Evolutionary conservation across 352 stramenopile genomes (phyloP).

Genomic region (Globisporangium abappressorium): DNA sequence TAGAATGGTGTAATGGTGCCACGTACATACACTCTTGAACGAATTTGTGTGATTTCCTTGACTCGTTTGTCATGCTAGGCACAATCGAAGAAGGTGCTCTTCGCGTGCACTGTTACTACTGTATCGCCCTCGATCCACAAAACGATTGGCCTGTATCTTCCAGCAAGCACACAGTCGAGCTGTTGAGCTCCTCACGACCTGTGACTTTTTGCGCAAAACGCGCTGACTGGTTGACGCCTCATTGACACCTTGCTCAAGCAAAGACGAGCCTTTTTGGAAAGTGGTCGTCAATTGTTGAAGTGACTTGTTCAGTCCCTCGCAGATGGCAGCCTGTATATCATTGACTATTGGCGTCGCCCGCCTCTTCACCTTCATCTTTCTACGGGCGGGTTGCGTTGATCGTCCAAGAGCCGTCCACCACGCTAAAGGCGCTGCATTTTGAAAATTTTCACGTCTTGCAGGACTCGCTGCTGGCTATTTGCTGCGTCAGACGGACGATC

Average conservation of each 20-base stretch:
- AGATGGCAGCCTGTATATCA: neutral
- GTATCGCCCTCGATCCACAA: neutral
- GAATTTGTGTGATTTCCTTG: neutral
- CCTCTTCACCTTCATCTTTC: neutral
- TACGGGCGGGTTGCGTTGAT: neutral
- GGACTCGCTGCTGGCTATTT: conserved; percentile 26
- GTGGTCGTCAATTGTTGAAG: neutral
- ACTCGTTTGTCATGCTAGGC: neutral
- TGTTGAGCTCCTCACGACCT: too few relatives aligned
- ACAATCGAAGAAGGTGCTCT: neutral
- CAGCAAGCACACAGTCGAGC: too few relatives aligned
- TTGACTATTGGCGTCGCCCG: neutral
- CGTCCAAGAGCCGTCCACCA: neutral
- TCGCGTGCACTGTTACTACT: neutral
- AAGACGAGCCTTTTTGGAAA: neutral
- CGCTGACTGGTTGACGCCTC: neutral
- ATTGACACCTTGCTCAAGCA: neutral
- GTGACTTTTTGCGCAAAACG: neutral
- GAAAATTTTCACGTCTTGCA: conserved; percentile 77
- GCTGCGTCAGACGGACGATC: neutral
- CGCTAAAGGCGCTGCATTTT: conserved; percentile 29
- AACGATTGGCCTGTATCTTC: too few relatives aligned
- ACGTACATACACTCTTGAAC: neutral
- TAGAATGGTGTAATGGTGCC: neutral
- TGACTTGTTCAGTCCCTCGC: neutral